Evolutionary conservation across 2,329 filamentous ascomycete species (phyloP).

Genomic region (Diaporthe citri): DNA sequence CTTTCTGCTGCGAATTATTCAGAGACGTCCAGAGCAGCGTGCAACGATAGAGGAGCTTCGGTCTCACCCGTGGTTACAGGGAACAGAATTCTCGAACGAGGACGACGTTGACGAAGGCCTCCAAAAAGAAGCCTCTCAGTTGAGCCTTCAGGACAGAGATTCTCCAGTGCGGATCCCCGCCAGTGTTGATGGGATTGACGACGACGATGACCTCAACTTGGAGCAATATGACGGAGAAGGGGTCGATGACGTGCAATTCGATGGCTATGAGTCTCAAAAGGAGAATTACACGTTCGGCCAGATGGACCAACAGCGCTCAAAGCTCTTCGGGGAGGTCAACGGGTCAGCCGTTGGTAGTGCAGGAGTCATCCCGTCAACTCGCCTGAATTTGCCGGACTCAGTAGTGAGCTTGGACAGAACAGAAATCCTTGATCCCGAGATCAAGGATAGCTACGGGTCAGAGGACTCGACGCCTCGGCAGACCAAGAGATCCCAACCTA

Average conservation of each 20-base stretch:
- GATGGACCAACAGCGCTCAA: conserved; percentile 50
- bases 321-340: conserved; percentile 69
- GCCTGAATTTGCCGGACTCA: conserved; percentile 61
- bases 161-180: conserved; percentile 39
- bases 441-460: conserved; percentile 62
- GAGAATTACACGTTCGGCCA: conserved; percentile 80
- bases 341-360: conserved; percentile 67
- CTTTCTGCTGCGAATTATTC: conserved; percentile 83
- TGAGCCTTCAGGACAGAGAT: conserved; percentile 68
- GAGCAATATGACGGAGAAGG: conserved; percentile 45
- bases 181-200: conserved; percentile 48
- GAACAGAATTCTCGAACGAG: conserved; percentile 60
- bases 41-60: conserved; percentile 80
- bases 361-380: conserved; percentile 61
- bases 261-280: conserved; percentile 79
- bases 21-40: conserved; percentile 81
- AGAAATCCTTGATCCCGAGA: conserved; percentile 56
- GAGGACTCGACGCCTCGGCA: conserved; percentile 50
- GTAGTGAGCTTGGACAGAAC: conserved; percentile 48
- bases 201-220: conserved; percentile 44
- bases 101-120: conserved; percentile 73
- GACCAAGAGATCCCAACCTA: conserved; percentile 38
- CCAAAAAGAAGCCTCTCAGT: conserved; percentile 71
- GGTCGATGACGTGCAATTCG: conserved; percentile 54
- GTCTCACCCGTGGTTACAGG: conserved; percentile 78